A percentile compares a stretch with the other conserved stretches of the same genome.
phyloP scores from a whole-genome alignment of 1,284 basidiomycete genomes.

The Cutaneotrichosporon spelunceum region DNA sequence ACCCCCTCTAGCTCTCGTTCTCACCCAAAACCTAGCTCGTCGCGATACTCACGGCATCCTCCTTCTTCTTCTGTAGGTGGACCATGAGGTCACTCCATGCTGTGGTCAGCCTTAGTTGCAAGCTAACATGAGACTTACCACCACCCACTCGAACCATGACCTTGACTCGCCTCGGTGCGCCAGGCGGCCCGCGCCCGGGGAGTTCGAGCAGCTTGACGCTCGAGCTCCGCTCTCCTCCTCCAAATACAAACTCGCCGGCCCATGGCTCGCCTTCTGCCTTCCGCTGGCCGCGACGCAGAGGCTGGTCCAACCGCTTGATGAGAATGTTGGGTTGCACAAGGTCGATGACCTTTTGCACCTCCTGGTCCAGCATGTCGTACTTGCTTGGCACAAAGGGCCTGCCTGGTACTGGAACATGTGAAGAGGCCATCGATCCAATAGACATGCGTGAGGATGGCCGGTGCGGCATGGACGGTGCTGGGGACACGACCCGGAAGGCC shows the following conservation, averaged over 20 bases:
- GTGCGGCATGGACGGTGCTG: slow-evolving; percentile 21
- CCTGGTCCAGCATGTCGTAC: slow-evolving; percentile 44
- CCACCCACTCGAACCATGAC: slow-evolving; percentile 39
- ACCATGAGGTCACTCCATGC: slow-evolving; percentile 36
- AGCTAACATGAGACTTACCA: slow-evolving; percentile 12
- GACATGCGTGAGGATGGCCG: slow-evolving; percentile 36
- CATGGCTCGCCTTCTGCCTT: slow-evolving; percentile 41
- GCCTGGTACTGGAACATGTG: slow-evolving; percentile 10
- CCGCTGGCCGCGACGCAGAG: slow-evolving; percentile 42
- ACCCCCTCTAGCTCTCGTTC: neutral
- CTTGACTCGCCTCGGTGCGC: slow-evolving; percentile 30
- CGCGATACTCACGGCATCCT: slow-evolving; percentile 12
- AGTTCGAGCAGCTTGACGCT: slow-evolving; percentile 41
- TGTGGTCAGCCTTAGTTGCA: neutral
- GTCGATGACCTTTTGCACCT: slow-evolving; percentile 32
- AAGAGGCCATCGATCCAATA: neutral
- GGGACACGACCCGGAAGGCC: slow-evolving; percentile 34
- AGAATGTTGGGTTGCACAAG: slow-evolving; percentile 30
- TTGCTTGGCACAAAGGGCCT: slow-evolving; percentile 40
- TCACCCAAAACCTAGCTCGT: neutral
- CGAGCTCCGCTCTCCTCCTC: slow-evolving; percentile 33
- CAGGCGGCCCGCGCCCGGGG: slow-evolving; percentile 14
- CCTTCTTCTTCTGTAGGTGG: slow-evolving; percentile 26
- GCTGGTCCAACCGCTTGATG: slow-evolving; percentile 39
- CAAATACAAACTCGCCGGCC: slow-evolving; percentile 49